Evolutionary conservation across 2,329 filamentous ascomycete genomes (phyloP).

Genomic region (Incumbomyces lentus): DNA sequence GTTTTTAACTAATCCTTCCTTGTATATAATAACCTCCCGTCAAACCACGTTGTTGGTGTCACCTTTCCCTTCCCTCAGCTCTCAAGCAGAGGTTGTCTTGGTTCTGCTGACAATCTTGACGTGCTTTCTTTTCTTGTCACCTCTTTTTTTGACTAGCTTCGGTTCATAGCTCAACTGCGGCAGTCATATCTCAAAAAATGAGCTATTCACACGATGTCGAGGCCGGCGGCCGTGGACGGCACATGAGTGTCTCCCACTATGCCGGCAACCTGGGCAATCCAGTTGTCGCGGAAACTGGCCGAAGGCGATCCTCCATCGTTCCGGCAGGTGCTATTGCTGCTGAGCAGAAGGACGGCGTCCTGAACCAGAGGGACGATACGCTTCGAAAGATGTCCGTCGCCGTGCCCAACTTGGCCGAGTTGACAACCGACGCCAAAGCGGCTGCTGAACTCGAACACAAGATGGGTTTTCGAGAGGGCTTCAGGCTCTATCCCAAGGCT

Average conservation of each 20-base stretch:
- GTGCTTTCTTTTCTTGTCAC: not conserved
- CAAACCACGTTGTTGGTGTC: not conserved
- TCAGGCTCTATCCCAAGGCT: constrained; percentile 77
- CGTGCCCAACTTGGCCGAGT: constrained; percentile 19
- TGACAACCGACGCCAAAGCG: constrained; percentile 18
- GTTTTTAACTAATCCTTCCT: not conserved
- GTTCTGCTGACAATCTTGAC: not conserved
- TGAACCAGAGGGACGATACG: constrained; percentile 21
- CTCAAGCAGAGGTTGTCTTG: not conserved
- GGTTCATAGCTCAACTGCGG: not conserved
- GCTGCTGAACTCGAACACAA: constrained; percentile 17
- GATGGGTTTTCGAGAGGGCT: constrained; percentile 49
- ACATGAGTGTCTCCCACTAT: constrained; percentile 20
- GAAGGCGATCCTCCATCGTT: constrained; percentile 20
- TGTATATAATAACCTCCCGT: constrained; percentile 6
- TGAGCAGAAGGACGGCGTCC: constrained; percentile 12
- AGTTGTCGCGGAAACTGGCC: constrained; percentile 12
- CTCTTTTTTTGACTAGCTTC: not conserved
- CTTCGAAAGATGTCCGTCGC: constrained; percentile 22
- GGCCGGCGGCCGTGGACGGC: constrained; percentile 14
- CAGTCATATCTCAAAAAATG: constrained; percentile 7
- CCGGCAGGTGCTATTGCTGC: constrained; percentile 14
- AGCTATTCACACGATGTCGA: constrained; percentile 17
- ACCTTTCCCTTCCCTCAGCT: not conserved
- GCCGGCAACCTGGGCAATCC: constrained; percentile 13